Percentiles rank a stretch among this genome's conserved stretches.
Evolutionary conservation across 169 alveolate genomes (phyloP).

Genomic region (Eimeria necatrix): DNA sequence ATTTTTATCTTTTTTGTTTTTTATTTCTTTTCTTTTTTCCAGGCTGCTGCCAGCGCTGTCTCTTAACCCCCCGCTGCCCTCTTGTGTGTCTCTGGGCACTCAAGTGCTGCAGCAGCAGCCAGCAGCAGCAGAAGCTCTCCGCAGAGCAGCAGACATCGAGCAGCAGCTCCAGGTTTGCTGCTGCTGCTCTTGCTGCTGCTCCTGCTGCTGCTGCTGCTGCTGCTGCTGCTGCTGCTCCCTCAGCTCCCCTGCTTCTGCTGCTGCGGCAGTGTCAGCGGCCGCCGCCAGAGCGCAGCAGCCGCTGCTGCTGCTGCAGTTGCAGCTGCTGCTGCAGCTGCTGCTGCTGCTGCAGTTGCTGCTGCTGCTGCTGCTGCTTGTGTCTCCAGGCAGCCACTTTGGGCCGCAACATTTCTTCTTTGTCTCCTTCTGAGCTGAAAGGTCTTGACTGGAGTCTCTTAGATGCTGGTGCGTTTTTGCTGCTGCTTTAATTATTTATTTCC

Average conservation of each 20-base stretch:
- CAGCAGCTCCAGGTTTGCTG: neutral
- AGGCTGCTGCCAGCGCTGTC: neutral
- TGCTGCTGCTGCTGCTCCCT: neutral
- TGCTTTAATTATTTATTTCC: neutral
- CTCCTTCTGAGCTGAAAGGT: neutral
- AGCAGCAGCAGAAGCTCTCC: neutral
- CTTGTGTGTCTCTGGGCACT: neutral
- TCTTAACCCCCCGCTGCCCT: neutral
- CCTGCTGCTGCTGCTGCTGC: neutral
- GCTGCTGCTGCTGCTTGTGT: neutral
- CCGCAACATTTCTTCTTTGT: neutral
- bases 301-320: neutral
- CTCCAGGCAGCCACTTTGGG: slow-evolving; percentile 11
- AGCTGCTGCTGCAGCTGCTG: neutral
- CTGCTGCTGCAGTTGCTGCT: neutral
- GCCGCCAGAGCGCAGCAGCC: neutral
- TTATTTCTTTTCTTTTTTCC: neutral
- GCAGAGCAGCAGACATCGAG: neutral
- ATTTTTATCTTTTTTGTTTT: too few species aligned
- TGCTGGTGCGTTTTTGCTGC: neutral
- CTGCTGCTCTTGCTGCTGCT: neutral
- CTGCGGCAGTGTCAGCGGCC: neutral
- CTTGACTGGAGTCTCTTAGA: slow-evolving; percentile 22
- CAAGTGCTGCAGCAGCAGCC: neutral
- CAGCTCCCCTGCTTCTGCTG: neutral